Conservation (phyloP, 139 green algal species). For the Chlorella sp. region DNA sequence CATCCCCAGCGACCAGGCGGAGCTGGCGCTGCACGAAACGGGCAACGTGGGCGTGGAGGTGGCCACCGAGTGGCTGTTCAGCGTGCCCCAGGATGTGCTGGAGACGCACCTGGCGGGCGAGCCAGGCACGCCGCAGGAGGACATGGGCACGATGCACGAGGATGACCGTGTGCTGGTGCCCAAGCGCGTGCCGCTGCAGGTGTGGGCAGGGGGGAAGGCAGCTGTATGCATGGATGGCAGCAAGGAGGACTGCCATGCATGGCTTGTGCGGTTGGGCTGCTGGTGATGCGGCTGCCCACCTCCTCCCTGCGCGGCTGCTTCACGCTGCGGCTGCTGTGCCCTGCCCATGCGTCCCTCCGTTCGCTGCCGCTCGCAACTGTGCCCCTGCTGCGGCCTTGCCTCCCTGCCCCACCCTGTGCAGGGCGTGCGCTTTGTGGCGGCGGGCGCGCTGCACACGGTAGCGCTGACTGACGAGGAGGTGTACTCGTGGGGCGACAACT, state of each 20-base stretch:
- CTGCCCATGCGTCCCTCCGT: too few relatives aligned
- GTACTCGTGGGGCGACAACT: slow-evolving; percentile 80
- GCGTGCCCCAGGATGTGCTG: slow-evolving; percentile 59
- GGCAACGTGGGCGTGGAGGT: slow-evolving; percentile 92
- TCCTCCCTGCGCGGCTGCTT: not conserved
- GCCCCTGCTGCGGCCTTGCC: too few relatives aligned
- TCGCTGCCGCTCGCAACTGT: too few relatives aligned
- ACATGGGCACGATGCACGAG: slow-evolving; percentile 25
- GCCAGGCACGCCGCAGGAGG: slow-evolving; percentile 41
- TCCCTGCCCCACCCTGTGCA: slow-evolving; percentile 14
- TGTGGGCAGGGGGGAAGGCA: not conserved
- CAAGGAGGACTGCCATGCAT: not conserved
- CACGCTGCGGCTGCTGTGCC: too few relatives aligned
- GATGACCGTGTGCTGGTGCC: slow-evolving; percentile 51
- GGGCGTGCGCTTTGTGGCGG: slow-evolving; percentile 71
- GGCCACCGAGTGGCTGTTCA: slow-evolving; percentile 91
- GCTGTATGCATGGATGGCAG: not conserved
- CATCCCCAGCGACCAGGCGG: slow-evolving; percentile 71
- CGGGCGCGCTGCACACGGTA: slow-evolving; percentile 79
- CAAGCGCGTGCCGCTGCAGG: slow-evolving; percentile 57
- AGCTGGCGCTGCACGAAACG: slow-evolving; percentile 86
- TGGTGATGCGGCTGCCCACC: not conserved
- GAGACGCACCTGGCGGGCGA: slow-evolving; percentile 58
- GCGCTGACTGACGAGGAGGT: slow-evolving; percentile 72
- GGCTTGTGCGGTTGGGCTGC: not conserved